A percentile compares a stretch with the other conserved stretches of the same genome.
Evolutionary conservation across 345 rosid species (phyloP).

Genomic region (Boechera divaricarpa): DNA sequence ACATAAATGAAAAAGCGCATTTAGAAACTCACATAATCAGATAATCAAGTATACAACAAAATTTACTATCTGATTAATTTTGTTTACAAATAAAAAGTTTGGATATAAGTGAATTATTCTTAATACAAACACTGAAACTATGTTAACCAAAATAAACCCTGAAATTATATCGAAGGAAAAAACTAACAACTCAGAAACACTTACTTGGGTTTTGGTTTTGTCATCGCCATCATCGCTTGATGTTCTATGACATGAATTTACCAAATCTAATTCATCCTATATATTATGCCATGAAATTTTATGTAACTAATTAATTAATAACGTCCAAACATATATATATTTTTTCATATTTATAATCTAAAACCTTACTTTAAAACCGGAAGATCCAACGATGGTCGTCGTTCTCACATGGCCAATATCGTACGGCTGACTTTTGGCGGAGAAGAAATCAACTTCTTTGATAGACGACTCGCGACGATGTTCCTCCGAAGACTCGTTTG

Average conservation of each 20-base stretch:
- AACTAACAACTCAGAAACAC: conserved; percentile 35
- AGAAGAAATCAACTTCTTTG: conserved; percentile 88
- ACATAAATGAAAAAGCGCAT: neutral
- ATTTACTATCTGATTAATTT: neutral
- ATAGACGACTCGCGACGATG: conserved; percentile 46
- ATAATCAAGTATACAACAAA: conserved; percentile 8
- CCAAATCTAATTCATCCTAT: conserved; percentile 67
- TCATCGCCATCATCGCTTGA: conserved; percentile 45
- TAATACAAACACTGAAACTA: neutral
- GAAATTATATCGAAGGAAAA: neutral
- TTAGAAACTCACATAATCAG: conserved; percentile 5
- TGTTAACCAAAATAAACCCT: neutral
- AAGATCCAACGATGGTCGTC: conserved; percentile 47
- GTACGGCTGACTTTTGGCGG: conserved; percentile 43
- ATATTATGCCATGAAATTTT: neutral
- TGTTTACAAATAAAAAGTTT: neutral
- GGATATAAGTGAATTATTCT: neutral
- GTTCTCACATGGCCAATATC: conserved; percentile 47
- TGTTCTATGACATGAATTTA: conserved; percentile 52
- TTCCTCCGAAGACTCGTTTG: conserved; percentile 29
- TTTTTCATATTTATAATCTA: neutral
- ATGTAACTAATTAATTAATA: conserved; percentile 12
- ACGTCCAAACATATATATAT: neutral
- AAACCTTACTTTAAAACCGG: conserved; percentile 62
- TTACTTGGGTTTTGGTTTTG: conserved; percentile 54